phyloP scores from a whole-genome alignment of 2,329 filamentous ascomycete species.

The Albifimbria verrucaria region DNA sequence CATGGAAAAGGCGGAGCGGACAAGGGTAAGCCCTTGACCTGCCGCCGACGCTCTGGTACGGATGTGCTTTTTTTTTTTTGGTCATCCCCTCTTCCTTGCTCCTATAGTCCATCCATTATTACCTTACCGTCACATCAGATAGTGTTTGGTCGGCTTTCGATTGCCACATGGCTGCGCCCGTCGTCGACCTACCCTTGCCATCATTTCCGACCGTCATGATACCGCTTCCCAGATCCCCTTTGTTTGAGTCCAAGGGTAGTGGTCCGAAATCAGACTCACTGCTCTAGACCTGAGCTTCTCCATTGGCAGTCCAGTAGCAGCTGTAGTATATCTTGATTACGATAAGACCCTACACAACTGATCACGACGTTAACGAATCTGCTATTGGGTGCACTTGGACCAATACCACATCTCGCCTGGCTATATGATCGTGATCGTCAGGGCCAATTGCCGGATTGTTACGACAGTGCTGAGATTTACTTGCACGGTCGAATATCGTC shows the following conservation, averaged over 20 bases:
- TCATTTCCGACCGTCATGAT: not conserved
- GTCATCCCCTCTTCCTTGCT: not conserved
- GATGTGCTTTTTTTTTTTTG: not conserved
- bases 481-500: not conserved
- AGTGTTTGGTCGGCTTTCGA: not conserved
- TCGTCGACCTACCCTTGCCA: not conserved
- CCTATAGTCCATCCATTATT: not conserved
- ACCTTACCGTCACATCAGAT: not conserved
- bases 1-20: too few species aligned
- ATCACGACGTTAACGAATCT: too few species aligned
- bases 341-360: too few species aligned
- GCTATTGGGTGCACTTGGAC: too few species aligned
- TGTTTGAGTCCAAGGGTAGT: not conserved
- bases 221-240: not conserved
- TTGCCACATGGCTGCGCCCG: slow-evolving; percentile 3
- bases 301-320: too few species aligned
- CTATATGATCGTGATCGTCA: not conserved
- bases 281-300: too few species aligned
- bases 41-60: not conserved
- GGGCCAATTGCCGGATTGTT: not conserved
- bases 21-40: not conserved
- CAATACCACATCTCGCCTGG: not conserved
- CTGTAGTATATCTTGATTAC: too few species aligned
- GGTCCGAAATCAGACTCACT: not conserved
- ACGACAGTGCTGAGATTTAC: not conserved